phyloP scores from a whole-genome alignment of 2,329 filamentous ascomycete species.

The Botrytis squamosa region DNA sequence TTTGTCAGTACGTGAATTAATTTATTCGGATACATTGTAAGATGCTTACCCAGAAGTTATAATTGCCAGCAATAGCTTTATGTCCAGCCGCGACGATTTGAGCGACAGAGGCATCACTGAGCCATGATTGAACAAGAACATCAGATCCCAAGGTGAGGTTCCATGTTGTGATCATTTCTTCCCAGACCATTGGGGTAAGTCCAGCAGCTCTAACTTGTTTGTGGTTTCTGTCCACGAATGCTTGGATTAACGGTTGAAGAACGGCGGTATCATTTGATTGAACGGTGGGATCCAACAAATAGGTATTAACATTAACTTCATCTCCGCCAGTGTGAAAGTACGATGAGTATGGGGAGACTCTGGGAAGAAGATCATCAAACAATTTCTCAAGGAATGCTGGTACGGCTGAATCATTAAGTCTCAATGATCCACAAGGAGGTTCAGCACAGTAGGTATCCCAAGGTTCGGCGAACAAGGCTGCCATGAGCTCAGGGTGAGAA shows the following conservation, averaged over 20 bases:
- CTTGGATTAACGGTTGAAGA: slow-evolving; percentile 73
- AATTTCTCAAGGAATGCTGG: slow-evolving; percentile 69
- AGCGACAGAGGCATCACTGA: slow-evolving; percentile 59
- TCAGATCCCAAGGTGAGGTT: slow-evolving; percentile 70
- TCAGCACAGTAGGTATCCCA: slow-evolving; percentile 60
- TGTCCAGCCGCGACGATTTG: slow-evolving; percentile 61
- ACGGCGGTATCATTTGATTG: slow-evolving; percentile 62
- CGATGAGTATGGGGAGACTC: slow-evolving; percentile 64
- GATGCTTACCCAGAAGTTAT: slow-evolving; percentile 67
- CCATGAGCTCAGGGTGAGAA: slow-evolving; percentile 69
- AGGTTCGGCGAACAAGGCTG: slow-evolving; percentile 58
- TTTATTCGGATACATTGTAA: background rate
- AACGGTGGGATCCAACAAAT: slow-evolving; percentile 71
- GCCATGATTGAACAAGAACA: slow-evolving; percentile 78
- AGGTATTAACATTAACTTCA: slow-evolving; percentile 77
- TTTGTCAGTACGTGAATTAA: slow-evolving; percentile 26
- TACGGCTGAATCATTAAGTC: slow-evolving; percentile 71
- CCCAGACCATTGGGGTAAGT: slow-evolving; percentile 78
- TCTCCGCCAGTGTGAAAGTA: slow-evolving; percentile 89
- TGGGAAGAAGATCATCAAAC: slow-evolving; percentile 73
- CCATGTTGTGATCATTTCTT: slow-evolving; percentile 80
- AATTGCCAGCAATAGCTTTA: slow-evolving; percentile 72
- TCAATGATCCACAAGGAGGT: slow-evolving; percentile 68
- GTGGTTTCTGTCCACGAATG: slow-evolving; percentile 71
- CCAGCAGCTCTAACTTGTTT: slow-evolving; percentile 60